Base-by-base conservation (phyloP, 257 asterid species). In the Solanum dulcamara region DNA sequence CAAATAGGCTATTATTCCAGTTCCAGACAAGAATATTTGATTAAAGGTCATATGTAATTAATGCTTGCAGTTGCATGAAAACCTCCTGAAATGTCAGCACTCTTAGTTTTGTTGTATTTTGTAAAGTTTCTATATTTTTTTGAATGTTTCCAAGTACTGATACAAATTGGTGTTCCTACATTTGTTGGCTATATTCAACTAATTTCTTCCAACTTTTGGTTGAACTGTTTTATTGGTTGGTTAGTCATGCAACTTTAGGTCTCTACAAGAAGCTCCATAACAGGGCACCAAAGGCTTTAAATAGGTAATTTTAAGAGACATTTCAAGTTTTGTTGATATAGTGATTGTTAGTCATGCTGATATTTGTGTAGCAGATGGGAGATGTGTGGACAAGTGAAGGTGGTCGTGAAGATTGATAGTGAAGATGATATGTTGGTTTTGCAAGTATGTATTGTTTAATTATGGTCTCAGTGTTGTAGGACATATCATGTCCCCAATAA, bases 311-410 rank as follows among this genome's bases (percentile, higher is more conserved):
- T 59, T 24, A 26, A 24, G 83, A 74, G 38, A 77, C 38, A 7
- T 35, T 68, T 53, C 74, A 74, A 60, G 66, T 84, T 82, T 22
- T 42, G 84, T n/a, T 32, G 14, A n/a, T 24, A 22, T 62, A 74
- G n/a, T 53, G 28, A 77, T 35, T n/a, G 67, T 17, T 86, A 33
- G 48, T 26, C 55, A 15, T 77, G 26, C 15, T 77, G 60, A 64
- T 83, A 85, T 71, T 80, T 82, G 59, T 71, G 70, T 81, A 26
- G 90, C 92, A 95, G 99, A 91, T 96, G 99, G 99, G 99, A 96
- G 96, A 93, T 91, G 97, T 96, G 99, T 83, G 99, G 99, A 86
- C 99, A 96, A 92, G 98, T 96, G 82, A 96, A 96, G 91, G 99
- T 96, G 83, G 99, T 95, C 9, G 93, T 96, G 88, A 96, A 96